Conservation (phyloP, 2,329 filamentous ascomycete species). For the Chrysosporium queenslandicum region DNA sequence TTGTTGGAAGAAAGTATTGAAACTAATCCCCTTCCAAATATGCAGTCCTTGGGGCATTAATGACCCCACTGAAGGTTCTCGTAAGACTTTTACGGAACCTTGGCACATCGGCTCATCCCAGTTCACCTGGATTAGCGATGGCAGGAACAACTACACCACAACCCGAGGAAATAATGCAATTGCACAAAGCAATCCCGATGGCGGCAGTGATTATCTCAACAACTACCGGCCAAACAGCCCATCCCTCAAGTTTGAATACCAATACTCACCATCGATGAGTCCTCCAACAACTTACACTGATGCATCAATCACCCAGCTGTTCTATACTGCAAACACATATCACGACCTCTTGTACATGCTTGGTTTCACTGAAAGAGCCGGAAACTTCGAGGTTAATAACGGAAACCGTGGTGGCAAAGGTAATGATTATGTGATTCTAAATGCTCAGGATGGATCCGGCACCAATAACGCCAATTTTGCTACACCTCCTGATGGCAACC, state of each 20-base stretch:
- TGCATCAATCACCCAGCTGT: conserved; percentile 15
- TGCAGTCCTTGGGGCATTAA: conserved; percentile 13
- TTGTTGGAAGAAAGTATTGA: not conserved
- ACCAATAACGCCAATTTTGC: conserved; percentile 17
- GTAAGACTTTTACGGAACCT: conserved; percentile 9
- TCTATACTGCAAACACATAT: conserved; percentile 14
- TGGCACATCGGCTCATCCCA: conserved; percentile 11
- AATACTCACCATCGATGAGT: conserved; percentile 8
- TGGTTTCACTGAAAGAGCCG: conserved; percentile 14
- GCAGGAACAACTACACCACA: conserved; percentile 5
- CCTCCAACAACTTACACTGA: conserved; percentile 12
- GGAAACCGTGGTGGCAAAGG: conserved; percentile 11
- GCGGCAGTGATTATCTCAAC: conserved; percentile 14
- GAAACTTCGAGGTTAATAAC: conserved; percentile 15
- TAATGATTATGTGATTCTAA: conserved; percentile 14
- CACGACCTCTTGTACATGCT: conserved; percentile 14
- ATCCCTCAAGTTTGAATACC: conserved; percentile 13
- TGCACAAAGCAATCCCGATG: conserved; percentile 14
- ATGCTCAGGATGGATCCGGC: conserved; percentile 16
- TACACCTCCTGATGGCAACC: conserved; percentile 15
- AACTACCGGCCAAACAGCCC: conserved; percentile 14
- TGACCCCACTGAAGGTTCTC: conserved; percentile 15
- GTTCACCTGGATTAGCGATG: conserved; percentile 15
- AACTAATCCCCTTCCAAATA: not conserved
- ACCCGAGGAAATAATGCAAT: conserved; percentile 15